phyloP scores from a whole-genome alignment of 208 protist genomes.

The Lotmaria passim region DNA sequence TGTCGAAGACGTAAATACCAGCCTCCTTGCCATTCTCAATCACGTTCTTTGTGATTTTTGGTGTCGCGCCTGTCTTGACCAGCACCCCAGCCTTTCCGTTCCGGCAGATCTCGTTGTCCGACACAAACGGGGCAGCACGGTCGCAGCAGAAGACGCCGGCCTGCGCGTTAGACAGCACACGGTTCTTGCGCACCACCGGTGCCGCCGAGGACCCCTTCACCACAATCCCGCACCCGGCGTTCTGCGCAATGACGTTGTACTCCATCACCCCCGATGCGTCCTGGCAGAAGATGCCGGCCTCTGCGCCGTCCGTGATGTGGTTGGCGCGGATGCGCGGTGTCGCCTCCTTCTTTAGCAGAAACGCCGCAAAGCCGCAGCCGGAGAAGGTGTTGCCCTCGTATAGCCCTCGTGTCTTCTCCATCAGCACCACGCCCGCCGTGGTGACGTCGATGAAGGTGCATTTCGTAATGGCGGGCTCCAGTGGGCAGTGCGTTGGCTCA shows the following conservation, averaged over 20 bases:
- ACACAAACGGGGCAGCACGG: conserved; percentile 61
- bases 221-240: conserved; percentile 84
- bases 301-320: conserved; percentile 66
- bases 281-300: conserved; percentile 89
- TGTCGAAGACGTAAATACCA: conserved; percentile 89
- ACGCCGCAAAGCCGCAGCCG: conserved; percentile 81
- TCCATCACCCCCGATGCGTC: conserved; percentile 76
- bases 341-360: conserved; percentile 73
- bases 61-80: conserved; percentile 73
- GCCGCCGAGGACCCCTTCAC: conserved; percentile 57
- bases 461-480: conserved; percentile 71
- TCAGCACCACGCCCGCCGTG: conserved; percentile 70
- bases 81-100: conserved; percentile 85
- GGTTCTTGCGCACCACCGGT: conserved; percentile 73
- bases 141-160: conserved; percentile 88
- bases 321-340: conserved; percentile 62
- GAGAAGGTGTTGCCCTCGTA: conserved; percentile 80
- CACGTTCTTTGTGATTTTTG: conserved; percentile 71
- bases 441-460: conserved; percentile 84
- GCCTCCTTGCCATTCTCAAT: conserved; percentile 85
- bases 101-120: conserved; percentile 74
- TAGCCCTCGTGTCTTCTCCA: conserved; percentile 64
- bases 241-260: conserved; percentile 80
- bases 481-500: not conserved
- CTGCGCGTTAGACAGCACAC: conserved; percentile 70